These are phyloP conservation scores for Leccinum pellstonianum DNA, from an alignment of 768 basidiomycete genomes.

Conservation along the genomic window DNA sequence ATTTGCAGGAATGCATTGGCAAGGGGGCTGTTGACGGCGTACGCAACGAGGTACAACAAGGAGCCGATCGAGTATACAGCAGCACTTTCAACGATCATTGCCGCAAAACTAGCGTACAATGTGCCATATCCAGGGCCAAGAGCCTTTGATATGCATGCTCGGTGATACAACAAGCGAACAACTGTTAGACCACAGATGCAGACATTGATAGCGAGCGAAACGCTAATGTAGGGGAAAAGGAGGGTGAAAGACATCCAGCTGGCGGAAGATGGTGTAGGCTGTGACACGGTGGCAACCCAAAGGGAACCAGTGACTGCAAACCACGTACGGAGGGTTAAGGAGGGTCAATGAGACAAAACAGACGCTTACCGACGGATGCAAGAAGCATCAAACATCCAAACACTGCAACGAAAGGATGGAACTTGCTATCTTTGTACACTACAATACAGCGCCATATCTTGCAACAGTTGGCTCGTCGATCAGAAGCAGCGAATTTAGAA, in stretches of 20 bases:
- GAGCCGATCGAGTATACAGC: constrained; percentile 34
- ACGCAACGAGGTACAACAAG: constrained; percentile 33
- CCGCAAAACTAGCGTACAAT: constrained; percentile 33
- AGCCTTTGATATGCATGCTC: constrained; percentile 22
- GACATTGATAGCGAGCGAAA: constrained; percentile 35
- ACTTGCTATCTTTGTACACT: constrained; percentile 31
- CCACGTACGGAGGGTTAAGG: background rate
- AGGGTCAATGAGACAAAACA: background rate
- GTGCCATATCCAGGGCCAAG: constrained; percentile 29
- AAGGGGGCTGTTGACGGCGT: constrained; percentile 22
- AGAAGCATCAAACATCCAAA: constrained; percentile 25
- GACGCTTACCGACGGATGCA: constrained; percentile 23
- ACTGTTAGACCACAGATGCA: constrained; percentile 32
- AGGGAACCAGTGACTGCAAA: constrained; percentile 28
- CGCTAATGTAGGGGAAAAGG: constrained; percentile 33
- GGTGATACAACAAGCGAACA: constrained; percentile 31
- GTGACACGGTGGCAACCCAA: constrained; percentile 30
- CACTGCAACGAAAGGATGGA: constrained; percentile 14
- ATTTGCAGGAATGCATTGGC: constrained; percentile 31
- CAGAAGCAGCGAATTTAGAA: background rate
- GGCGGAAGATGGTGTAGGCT: constrained; percentile 15
- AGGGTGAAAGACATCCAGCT: constrained; percentile 34
- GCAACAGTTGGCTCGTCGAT: background rate
- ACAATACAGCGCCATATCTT: constrained; percentile 35
- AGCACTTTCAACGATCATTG: constrained; percentile 36